Base-by-base conservation (phyloP, 1,284 basidiomycete genomes). In the Meripilus lineatus region DNA sequence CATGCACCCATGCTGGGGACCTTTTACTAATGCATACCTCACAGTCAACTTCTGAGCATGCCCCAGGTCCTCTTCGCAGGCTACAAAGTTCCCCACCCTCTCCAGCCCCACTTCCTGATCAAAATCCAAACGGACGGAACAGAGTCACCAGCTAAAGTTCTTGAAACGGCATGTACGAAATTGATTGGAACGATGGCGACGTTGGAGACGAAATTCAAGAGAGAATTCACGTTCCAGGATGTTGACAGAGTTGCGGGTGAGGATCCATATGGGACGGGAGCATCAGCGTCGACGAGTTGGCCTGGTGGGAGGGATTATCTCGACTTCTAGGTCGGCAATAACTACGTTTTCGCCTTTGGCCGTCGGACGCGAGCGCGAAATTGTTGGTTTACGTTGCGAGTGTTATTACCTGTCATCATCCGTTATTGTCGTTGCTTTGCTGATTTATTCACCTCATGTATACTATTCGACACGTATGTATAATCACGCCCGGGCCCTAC, bases 81-180 rank as follows among this genome's bases (percentile, higher is more conserved):
- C 1, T 98, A 98, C 81, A 93, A 94, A 71, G 92, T 95, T 30
- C 93, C 95, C 0, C 95, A 98, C 58, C 95, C 96, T 1, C 79
- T 97, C 15, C 91, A 97, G 52, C 93, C 95, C 6, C 79, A 93
- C 58, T 95, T 98, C 65, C 74, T 89, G 32, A 78, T 99, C 66
- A 97, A 96, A 65, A 84, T 98, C 48, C 95, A 98, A 67, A 97
- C 93, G 1, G 93, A 98, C 65, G 93, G 93, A 20, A 75, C 79
- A 1, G 63, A 85, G 38, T 89, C 93, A 17, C 93, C 95, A 0
- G 78, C 89, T 49, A 84, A 82, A 36, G 82, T 86, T 15, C 79
- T 99, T 32, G 89, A 94, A 61, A 75, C 84, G 49, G 92, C 93
- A 0, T 92, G 90, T 61, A 80, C 77, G 40, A 80, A 84, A 51